These are phyloP conservation scores for Termitomyces sp. DNA, from an alignment of 768 basidiomycete species.

Conservation along the genomic window DNA sequence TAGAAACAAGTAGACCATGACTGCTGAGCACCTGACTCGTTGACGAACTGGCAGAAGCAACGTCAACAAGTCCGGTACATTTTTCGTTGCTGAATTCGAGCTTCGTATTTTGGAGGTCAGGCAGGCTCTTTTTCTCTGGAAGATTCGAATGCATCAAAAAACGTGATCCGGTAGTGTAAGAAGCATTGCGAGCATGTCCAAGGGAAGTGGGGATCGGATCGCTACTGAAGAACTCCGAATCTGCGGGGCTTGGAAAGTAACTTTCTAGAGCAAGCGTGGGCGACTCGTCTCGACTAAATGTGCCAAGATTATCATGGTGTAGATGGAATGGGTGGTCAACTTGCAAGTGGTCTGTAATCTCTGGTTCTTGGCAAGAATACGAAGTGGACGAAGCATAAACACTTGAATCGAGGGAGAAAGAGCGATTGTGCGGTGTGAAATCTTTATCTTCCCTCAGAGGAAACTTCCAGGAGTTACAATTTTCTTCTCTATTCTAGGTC, in stretches of 20 bases:
- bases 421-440: conserved; percentile 48
- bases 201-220: conserved; percentile 14
- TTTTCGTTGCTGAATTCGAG: conserved; percentile 28
- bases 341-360: conserved; percentile 12
- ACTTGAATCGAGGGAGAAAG: conserved; percentile 59
- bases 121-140: conserved; percentile 75
- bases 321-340: conserved; percentile 43
- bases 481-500: conserved; percentile 29
- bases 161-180: conserved; percentile 37
- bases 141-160: conserved; percentile 33
- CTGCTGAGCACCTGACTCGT: conserved; percentile 8
- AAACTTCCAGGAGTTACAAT: conserved; percentile 40
- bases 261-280: conserved; percentile 49
- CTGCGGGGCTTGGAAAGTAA: conserved; percentile 53
- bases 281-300: conserved; percentile 34
- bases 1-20: conserved; percentile 32
- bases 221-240: conserved; percentile 48
- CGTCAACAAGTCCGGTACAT: conserved; percentile 19
- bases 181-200: conserved; percentile 43
- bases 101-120: conserved; percentile 65
- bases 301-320: conserved; percentile 39
- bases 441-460: conserved; percentile 28
- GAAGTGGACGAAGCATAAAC: conserved; percentile 44
- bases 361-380: conserved; percentile 29
- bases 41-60: conserved; percentile 3